phyloP scores from a whole-genome alignment of 176 grass and related monocot genomes.

The Triticum monococcum region DNA sequence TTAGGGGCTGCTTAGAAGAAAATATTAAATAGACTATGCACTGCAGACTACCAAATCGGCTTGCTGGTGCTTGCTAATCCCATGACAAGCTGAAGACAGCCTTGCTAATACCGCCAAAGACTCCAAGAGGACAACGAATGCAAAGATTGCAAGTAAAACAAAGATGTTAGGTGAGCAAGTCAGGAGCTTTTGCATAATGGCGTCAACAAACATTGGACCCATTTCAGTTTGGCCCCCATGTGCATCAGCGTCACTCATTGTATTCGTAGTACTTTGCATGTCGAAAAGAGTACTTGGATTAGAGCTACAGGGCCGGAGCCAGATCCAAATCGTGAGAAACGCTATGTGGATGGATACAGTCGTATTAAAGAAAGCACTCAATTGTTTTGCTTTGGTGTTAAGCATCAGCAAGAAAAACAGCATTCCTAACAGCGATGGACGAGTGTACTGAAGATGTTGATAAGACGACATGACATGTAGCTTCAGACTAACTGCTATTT shows the following conservation, averaged over 20 bases:
- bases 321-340: slow-evolving; percentile 34
- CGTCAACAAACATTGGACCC: slow-evolving; percentile 20
- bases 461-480: slow-evolving; percentile 17
- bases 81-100: slow-evolving; percentile 1
- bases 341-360: neutral
- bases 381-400: slow-evolving; percentile 44
- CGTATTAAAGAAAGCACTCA: slow-evolving; percentile 14
- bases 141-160: slow-evolving; percentile 41
- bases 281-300: slow-evolving; percentile 22
- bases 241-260: slow-evolving; percentile 23
- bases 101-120: slow-evolving; percentile 44
- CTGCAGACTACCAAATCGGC: neutral
- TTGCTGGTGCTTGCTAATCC: slow-evolving; percentile 8
- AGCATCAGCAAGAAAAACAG: slow-evolving; percentile 27
- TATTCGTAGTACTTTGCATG: slow-evolving; percentile 19
- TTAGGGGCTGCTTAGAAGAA: slow-evolving; percentile 26
- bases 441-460: slow-evolving; percentile 29
- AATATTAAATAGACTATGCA: neutral
- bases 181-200: slow-evolving; percentile 18
- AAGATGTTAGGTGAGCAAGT: slow-evolving; percentile 38
- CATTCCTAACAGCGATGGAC: slow-evolving; percentile 1
- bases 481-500: slow-evolving; percentile 29
- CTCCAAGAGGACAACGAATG: neutral
- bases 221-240: slow-evolving; percentile 45
- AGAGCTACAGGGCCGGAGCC: slow-evolving; percentile 18